Evolutionary conservation across 495 filamentous ascomycete genomes (phyloP), one percentile per base, ranked within the genome.

Genomic region (Penicillium paxilli): DNA sequence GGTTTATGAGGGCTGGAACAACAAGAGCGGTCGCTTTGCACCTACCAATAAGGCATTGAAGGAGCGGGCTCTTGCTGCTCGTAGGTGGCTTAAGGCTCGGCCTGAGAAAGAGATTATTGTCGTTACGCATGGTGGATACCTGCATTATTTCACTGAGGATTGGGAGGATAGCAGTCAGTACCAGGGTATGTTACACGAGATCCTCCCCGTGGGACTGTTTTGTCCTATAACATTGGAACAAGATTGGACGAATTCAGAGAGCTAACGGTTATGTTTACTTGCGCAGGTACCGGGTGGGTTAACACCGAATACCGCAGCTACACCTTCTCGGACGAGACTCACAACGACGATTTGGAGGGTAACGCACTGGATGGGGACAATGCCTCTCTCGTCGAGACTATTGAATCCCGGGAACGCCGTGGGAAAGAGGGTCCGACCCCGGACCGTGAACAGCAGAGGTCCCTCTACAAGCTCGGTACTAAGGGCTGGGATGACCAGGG

Each of bases 271-370:
- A 16, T n/a, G 17, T 40, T 12, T n/a, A n/a, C 22, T 8, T 57
- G 20, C 16, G 1, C 42, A 78, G 87, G 90, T 24, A 95, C 91
- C 0, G 90, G 89, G 16, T 96, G 92, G 92, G 58, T 59, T 9
- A 96, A 97, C 69, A 87, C 87, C 10, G 92, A 96, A 70, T 89
- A 79, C 64, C 84, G 92, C 45, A 84, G 82, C 7, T 97, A 87
- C 68, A 70, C 70, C 25, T 96, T 95, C 73, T 72, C 69, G 4
- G 78, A 84, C 21, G 60, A 67, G 20, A 48, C 45, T 17, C 60
- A 76, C 55, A 63, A 46, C 0, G 60, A 70, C 12, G 74, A 79
- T 54, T 50, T 79, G 28, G 71, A 74, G 50, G 74, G 68, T 24
- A 51, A 63, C 20, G 23, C 51, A 20, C 66, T 77, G 21, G 75